Base-by-base conservation (phyloP, 768 basidiomycete genomes). In the Tricholoma hemisulphureum region DNA sequence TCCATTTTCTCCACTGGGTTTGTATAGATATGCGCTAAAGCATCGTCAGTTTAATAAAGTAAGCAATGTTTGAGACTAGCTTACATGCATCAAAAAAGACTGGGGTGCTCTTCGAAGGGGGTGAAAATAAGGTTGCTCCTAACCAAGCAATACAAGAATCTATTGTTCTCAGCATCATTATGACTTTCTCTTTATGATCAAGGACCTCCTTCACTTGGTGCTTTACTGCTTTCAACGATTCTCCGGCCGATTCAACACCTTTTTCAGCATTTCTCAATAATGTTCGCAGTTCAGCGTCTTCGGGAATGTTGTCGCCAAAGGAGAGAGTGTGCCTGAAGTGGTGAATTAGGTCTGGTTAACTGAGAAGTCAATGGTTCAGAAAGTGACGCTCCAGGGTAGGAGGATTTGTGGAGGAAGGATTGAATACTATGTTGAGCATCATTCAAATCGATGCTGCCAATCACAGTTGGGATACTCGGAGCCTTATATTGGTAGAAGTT, bases 401-500 rank as follows among this genome's bases (percentile, higher is more conserved):
- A n/a, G n/a, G n/a, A n/a, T n/a, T n/a, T n/a, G n/a, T n/a, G n/a
- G n/a, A n/a, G n/a, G n/a, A n/a, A n/a, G n/a, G 32, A 8, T 29
- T 52, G 11, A 21, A 52, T 34, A 29, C 51, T 20, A 20, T 20
- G 13, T 20, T 52, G 51, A 6, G 32, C 51, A 52, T 52, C 51
- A 20, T 34, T 32, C 6, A 52, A 2, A 20, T 10, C 10, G 20
- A 34, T 21, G 18, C 32, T n/a, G 20, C n/a, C 21, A 5, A n/a
- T 52, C 2, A 21, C 6, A 21, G 32, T 7, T 2, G 51, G 28
- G 32, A 34, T 13, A 21, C 21, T 34, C 6, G 3, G 10, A 11
- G 63, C 43, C 74, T 76, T 2, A 76, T 56, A 48, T 67, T 68
- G 7, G 64, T 6, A 64, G 32, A 71, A 58, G 1, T 8, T 3